Evolutionary conservation across 2,329 filamentous ascomycete species (phyloP).

Genomic region (Penicillium hordei): DNA sequence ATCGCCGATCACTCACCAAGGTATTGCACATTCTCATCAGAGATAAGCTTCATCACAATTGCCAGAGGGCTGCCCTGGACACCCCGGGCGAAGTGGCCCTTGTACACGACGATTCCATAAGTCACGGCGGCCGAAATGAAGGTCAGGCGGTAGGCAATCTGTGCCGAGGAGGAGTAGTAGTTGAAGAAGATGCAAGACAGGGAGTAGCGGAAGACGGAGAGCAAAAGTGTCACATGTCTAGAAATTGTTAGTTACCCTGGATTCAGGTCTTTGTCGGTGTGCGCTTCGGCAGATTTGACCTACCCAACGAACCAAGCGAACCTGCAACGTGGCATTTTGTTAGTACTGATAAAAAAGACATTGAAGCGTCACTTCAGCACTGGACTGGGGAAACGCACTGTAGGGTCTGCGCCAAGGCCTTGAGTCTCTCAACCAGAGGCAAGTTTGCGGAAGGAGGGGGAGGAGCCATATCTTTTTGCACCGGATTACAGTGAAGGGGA

Average conservation of each 20-base stretch:
- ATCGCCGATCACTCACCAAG: slow-evolving; percentile 63
- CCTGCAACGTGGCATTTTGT: slow-evolving; percentile 34
- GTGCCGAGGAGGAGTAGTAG: slow-evolving; percentile 73
- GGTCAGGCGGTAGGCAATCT: slow-evolving; percentile 82
- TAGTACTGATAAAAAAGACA: slow-evolving; percentile 19
- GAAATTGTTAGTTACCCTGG: slow-evolving; percentile 27
- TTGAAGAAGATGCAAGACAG: slow-evolving; percentile 89
- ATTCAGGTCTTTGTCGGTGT: neutral
- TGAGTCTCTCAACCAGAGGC: slow-evolving; percentile 71
- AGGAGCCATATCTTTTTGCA: slow-evolving; percentile 61
- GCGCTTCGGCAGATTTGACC: slow-evolving; percentile 34
- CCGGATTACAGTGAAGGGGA: slow-evolving; percentile 3
- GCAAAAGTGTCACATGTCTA: slow-evolving; percentile 82
- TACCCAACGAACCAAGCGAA: slow-evolving; percentile 81
- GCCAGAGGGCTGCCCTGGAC: slow-evolving; percentile 63
- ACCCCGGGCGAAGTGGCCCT: slow-evolving; percentile 85
- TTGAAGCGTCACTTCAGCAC: slow-evolving; percentile 15
- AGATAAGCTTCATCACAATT: slow-evolving; percentile 65
- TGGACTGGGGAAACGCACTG: slow-evolving; percentile 64
- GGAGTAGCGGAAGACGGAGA: slow-evolving; percentile 77
- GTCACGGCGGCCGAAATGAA: slow-evolving; percentile 88
- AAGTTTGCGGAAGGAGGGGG: slow-evolving; percentile 64
- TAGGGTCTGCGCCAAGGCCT: slow-evolving; percentile 79
- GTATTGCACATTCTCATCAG: slow-evolving; percentile 98
- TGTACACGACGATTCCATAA: slow-evolving; percentile 98